A percentile compares a stretch with the other conserved stretches of the same genome.
phyloP scores from a whole-genome alignment of 1,139 yeast genomes.

The Lodderomyces jiufengensis region DNA sequence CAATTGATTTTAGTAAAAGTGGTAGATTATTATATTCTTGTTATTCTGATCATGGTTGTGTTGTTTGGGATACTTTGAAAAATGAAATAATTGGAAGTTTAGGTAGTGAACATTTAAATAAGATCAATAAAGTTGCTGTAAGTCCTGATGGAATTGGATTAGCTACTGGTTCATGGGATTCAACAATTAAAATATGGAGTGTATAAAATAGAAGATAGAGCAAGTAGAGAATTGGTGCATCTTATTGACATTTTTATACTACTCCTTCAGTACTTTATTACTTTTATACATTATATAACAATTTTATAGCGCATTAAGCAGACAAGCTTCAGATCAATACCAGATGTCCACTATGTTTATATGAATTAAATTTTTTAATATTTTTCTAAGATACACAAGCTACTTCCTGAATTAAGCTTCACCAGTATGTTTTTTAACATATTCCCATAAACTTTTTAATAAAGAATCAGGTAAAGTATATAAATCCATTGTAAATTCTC shows the following conservation, averaged over 20 bases:
- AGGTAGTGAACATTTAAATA: slow-evolving; percentile 48
- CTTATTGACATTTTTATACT: no score
- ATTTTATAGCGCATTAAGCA: background rate
- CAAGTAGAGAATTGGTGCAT: no score
- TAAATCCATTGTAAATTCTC: slow-evolving; percentile 95
- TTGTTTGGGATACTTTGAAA: slow-evolving; percentile 75
- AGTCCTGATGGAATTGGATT: slow-evolving; percentile 75
- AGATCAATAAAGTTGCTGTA: slow-evolving; percentile 60
- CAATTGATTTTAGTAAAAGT: slow-evolving; percentile 70
- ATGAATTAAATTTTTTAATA: no score
- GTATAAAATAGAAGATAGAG: slow-evolving; percentile 7
- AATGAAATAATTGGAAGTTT: slow-evolving; percentile 60
- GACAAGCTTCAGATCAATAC: background rate
- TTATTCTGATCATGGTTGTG: slow-evolving; percentile 71
- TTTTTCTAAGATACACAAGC: no score
- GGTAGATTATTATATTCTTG: slow-evolving; percentile 76
- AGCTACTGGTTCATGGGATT: slow-evolving; percentile 71
- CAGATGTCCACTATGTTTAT: no score
- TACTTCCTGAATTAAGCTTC: slow-evolving; percentile 23
- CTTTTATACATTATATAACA: slow-evolving; percentile 1
- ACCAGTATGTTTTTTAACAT: slow-evolving; percentile 67
- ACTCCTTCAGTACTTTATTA: no score
- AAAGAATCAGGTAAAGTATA: slow-evolving; percentile 90
- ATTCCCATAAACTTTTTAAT: slow-evolving; percentile 92
- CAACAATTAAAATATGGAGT: slow-evolving; percentile 62